Conservation (phyloP, 306 rosid genomes). For the Argentina anserina region DNA sequence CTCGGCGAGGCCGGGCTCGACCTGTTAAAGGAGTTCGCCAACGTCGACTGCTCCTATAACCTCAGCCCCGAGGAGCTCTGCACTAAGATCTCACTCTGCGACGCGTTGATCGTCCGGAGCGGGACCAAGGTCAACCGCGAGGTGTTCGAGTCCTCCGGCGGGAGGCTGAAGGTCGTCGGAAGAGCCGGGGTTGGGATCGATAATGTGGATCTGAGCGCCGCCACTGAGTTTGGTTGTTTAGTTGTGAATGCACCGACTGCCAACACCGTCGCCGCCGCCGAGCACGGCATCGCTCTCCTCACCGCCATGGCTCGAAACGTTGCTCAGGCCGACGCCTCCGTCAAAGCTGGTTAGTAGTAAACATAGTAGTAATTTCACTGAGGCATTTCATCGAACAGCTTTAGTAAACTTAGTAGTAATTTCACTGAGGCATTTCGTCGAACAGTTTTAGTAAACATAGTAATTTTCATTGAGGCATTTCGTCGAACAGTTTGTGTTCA, state of each 20-base stretch:
- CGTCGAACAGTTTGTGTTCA: slow-evolving; percentile 15
- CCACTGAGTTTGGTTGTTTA: slow-evolving; percentile 93
- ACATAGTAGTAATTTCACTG: neutral
- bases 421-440: slow-evolving; percentile 20
- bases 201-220: slow-evolving; percentile 98
- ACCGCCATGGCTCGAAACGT: slow-evolving; percentile 96
- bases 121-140: slow-evolving; percentile 92
- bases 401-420: too few species aligned
- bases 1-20: slow-evolving; percentile 77
- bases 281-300: slow-evolving; percentile 90
- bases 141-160: slow-evolving; percentile 86
- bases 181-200: slow-evolving; percentile 98
- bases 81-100: slow-evolving; percentile 98
- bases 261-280: slow-evolving; percentile 94
- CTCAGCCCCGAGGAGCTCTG: slow-evolving; percentile 84
- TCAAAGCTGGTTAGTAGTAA: slow-evolving; percentile 72
- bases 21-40: slow-evolving; percentile 74
- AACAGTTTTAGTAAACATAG: neutral
- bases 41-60: slow-evolving; percentile 85
- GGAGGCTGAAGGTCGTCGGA: slow-evolving; percentile 91
- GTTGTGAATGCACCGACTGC: slow-evolving; percentile 98
- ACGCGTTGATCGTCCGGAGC: slow-evolving; percentile 88
- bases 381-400: neutral
- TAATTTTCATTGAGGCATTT: slow-evolving; percentile 15
- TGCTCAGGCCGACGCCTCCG: slow-evolving; percentile 92